A percentile compares a stretch with the other conserved stretches of the same genome.
phyloP scores from a whole-genome alignment of 2,329 filamentous ascomycete species.

The Pleomassaria siparia region DNA sequence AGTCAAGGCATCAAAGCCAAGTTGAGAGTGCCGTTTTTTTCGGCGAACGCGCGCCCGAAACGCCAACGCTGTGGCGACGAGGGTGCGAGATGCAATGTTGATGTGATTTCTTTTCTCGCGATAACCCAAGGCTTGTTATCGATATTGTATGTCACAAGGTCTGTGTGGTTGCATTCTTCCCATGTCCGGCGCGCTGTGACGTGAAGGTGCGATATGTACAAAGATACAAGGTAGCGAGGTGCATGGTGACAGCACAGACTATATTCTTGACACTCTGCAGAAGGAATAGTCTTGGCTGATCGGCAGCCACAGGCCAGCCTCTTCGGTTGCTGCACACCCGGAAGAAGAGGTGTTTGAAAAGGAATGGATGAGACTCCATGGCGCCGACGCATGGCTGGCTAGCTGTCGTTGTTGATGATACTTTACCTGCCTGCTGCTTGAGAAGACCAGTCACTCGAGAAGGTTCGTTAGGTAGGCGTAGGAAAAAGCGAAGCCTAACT shows the following conservation, averaged over 20 bases:
- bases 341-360: background rate
- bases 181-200: conserved; percentile 12
- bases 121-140: conserved; percentile 12
- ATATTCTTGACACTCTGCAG: conserved; percentile 17
- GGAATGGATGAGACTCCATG: background rate
- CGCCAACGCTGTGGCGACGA: background rate
- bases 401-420: background rate
- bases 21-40: background rate
- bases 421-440: background rate
- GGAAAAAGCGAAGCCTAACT: background rate
- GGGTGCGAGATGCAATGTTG: conserved; percentile 3
- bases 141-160: conserved; percentile 5
- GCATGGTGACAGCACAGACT: conserved; percentile 16
- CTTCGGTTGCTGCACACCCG: background rate
- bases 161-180: background rate
- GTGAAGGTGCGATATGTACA: conserved; percentile 2
- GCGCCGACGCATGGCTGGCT: background rate
- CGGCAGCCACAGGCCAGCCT: conserved; percentile 4
- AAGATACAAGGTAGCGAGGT: too few species aligned
- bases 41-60: background rate
- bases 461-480: background rate
- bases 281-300: background rate
- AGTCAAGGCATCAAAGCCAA: background rate
- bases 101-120: conserved; percentile 9
- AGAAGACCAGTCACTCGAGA: background rate